Conservation (phyloP, 2,329 filamentous ascomycete species). For the Ophiosphaerella narmari region DNA sequence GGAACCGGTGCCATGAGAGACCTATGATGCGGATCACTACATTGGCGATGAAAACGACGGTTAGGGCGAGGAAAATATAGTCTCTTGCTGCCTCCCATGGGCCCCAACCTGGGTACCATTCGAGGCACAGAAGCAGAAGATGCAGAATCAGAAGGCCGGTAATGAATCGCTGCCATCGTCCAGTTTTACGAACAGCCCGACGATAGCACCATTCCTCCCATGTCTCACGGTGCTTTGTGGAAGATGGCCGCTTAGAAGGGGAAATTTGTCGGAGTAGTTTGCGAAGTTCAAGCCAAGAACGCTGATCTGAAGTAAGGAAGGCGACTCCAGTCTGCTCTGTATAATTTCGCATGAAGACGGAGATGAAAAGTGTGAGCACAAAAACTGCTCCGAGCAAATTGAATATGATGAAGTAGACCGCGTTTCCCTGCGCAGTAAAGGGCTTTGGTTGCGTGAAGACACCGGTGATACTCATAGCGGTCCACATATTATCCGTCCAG, state of each 20-base stretch:
- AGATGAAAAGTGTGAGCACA: slow-evolving; percentile 94
- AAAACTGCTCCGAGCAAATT: slow-evolving; percentile 96
- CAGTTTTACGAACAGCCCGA: slow-evolving; percentile 89
- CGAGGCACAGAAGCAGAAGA: slow-evolving; percentile 78
- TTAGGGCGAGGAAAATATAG: slow-evolving; percentile 79
- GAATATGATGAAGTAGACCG: slow-evolving; percentile 93
- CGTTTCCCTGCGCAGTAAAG: slow-evolving; percentile 78
- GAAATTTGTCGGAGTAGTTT: slow-evolving; percentile 92
- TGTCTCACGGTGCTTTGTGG: slow-evolving; percentile 69
- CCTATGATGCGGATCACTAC: slow-evolving; percentile 83
- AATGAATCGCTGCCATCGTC: slow-evolving; percentile 84
- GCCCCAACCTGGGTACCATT: slow-evolving; percentile 76
- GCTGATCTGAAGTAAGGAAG: slow-evolving; percentile 91
- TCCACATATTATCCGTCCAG: slow-evolving; percentile 92
- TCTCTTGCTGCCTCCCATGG: slow-evolving; percentile 76
- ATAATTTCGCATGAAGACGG: slow-evolving; percentile 99
- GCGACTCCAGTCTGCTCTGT: slow-evolving; percentile 98
- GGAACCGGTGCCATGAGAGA: slow-evolving; percentile 88
- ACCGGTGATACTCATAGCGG: slow-evolving; percentile 80
- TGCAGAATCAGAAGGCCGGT: slow-evolving; percentile 82
- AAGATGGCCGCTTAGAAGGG: slow-evolving; percentile 88
- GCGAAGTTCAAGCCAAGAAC: slow-evolving; percentile 92
- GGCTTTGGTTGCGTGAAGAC: slow-evolving; percentile 72
- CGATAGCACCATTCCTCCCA: slow-evolving; percentile 97
- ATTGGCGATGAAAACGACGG: slow-evolving; percentile 80